These are phyloP conservation scores for Miscanthus lutarioriparius DNA, from an alignment of 176 grass and related monocot genomes.

Conservation along the genomic window DNA sequence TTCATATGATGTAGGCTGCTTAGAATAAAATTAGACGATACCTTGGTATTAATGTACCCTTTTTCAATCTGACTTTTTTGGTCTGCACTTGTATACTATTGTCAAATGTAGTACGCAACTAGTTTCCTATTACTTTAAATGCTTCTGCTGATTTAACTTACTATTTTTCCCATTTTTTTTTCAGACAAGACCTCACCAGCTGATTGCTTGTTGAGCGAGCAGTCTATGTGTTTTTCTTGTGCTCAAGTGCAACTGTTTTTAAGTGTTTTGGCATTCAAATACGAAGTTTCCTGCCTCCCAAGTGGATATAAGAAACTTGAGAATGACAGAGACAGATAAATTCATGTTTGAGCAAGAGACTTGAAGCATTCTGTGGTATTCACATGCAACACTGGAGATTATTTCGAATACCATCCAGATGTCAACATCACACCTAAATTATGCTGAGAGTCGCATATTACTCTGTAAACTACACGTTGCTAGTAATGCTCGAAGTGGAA, in stretches of 20 bases:
- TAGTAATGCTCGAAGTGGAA: conserved; percentile 28
- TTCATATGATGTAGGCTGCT: background rate
- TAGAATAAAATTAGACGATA: conserved; percentile 4
- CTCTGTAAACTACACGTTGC: conserved; percentile 10
- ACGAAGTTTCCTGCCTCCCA: background rate
- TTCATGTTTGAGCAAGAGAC: conserved; percentile 39
- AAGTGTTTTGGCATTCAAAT: conserved; percentile 29
- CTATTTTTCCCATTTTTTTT: background rate
- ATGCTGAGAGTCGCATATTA: background rate
- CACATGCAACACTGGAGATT: conserved; percentile 8
- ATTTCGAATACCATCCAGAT: conserved; percentile 15
- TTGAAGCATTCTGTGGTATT: conserved; percentile 31
- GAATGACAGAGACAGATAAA: conserved; percentile 1
- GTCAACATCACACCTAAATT: background rate
- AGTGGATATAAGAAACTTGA: conserved; percentile 17
- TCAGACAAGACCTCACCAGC: background rate
- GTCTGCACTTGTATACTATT: background rate
- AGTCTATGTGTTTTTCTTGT: conserved; percentile 23
- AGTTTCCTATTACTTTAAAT: conserved; percentile 22
- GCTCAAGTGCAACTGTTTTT: conserved; percentile 32
- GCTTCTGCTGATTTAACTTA: background rate
- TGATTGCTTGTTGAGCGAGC: background rate
- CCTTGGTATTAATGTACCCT: conserved; percentile 10
- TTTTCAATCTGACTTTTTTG: conserved; percentile 15
- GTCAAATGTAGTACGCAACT: conserved; percentile 18